A percentile compares a stretch with the other conserved stretches of the same genome.
Conservation (phyloP, 1,139 yeast species). For the Starmera stellimalicola region DNA sequence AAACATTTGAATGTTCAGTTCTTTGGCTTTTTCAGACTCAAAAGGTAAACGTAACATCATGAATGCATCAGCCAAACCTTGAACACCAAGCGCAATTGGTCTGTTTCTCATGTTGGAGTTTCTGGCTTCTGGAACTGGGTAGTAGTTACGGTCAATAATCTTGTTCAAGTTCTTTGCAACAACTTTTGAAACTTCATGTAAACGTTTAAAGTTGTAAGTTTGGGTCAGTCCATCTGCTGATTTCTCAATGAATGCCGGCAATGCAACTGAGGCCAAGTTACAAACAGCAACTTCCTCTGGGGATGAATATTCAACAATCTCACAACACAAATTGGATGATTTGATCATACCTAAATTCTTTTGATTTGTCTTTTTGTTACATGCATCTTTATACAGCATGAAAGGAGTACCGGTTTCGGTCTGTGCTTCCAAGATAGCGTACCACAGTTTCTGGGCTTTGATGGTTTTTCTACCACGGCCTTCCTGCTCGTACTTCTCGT, state of each 20-base stretch:
- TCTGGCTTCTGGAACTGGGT: slow-evolving; percentile 67
- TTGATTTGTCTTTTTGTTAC: slow-evolving; percentile 77
- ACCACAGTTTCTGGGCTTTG: slow-evolving; percentile 86
- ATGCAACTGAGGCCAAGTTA: slow-evolving; percentile 79
- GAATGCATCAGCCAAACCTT: slow-evolving; percentile 85
- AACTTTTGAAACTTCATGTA: slow-evolving; percentile 68
- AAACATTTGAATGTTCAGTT: slow-evolving; percentile 68
- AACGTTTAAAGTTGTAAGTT: slow-evolving; percentile 57
- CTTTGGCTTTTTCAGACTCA: slow-evolving; percentile 64
- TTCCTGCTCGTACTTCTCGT: slow-evolving; percentile 62
- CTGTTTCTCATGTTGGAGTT: slow-evolving; percentile 66
- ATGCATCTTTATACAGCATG: slow-evolving; percentile 84
- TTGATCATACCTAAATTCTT: slow-evolving; percentile 81
- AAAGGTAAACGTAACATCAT: slow-evolving; percentile 70
- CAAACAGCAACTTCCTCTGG: slow-evolving; percentile 90
- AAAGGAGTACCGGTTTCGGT: slow-evolving; percentile 92
- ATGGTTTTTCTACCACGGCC: slow-evolving; percentile 63
- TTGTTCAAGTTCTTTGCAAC: slow-evolving; percentile 65
- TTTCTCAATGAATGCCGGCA: slow-evolving; percentile 47
- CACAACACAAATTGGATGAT: slow-evolving; percentile 85
- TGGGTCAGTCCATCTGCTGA: slow-evolving; percentile 38
- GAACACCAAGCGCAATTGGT: slow-evolving; percentile 86
- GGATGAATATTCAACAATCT: slow-evolving; percentile 79
- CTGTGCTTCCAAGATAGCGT: slow-evolving; percentile 78
- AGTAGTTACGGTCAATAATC: slow-evolving; percentile 69